phyloP scores from a whole-genome alignment of 2,329 filamentous ascomycete species.

The Cercospora canescens region DNA sequence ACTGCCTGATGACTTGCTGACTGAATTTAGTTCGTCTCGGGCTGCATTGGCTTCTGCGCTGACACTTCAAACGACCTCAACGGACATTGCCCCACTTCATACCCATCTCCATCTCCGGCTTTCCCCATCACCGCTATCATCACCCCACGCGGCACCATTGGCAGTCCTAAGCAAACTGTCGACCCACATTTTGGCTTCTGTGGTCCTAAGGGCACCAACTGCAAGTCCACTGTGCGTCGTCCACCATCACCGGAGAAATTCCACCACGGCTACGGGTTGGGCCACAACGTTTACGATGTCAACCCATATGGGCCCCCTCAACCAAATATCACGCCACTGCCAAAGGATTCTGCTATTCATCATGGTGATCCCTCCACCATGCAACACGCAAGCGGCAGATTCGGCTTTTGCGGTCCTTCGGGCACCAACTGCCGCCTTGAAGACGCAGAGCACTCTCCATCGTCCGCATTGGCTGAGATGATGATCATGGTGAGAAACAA shows the following conservation, averaged over 20 bases:
- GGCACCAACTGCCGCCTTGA: neutral
- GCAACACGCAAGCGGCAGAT: neutral
- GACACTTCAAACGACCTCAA: neutral
- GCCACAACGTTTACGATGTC: neutral
- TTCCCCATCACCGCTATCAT: neutral
- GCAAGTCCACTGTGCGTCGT: constrained; percentile 7
- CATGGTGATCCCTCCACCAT: neutral
- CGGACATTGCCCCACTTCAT: neutral
- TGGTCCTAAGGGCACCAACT: constrained; percentile 11
- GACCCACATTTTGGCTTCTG: constrained; percentile 10
- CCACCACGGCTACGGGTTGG: neutral
- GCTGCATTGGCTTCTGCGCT: neutral
- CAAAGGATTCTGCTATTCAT: neutral
- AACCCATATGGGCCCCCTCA: neutral
- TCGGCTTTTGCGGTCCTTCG: neutral
- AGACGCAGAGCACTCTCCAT: neutral
- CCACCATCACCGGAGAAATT: neutral
- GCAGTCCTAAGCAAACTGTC: neutral
- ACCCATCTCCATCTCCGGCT: neutral
- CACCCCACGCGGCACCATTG: neutral
- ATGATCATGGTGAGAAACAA: neutral
- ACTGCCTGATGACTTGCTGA: neutral
- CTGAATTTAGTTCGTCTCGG: neutral
- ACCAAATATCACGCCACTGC: neutral
- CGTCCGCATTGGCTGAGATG: neutral